phyloP scores from a whole-genome alignment of 2,329 filamentous ascomycete species.

The Trichophyton schoenleinii region DNA sequence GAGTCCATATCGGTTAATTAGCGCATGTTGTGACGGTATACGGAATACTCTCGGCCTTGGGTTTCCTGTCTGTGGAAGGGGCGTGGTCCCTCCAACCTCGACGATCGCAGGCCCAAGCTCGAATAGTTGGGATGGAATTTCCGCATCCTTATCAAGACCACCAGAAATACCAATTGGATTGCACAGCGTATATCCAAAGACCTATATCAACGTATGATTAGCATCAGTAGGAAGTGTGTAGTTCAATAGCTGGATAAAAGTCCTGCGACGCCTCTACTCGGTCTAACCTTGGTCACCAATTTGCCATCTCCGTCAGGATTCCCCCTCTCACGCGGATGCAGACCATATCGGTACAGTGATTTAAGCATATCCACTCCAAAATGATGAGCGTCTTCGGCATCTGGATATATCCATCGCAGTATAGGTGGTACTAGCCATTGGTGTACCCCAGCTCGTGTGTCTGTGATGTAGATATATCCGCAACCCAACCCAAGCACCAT shows the following conservation, averaged over 20 bases:
- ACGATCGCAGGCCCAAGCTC: constrained; percentile 75
- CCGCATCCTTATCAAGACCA: constrained; percentile 86
- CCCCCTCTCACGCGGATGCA: constrained; percentile 76
- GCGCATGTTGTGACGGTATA: constrained; percentile 64
- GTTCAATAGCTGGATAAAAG: not conserved
- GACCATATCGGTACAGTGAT: constrained; percentile 56
- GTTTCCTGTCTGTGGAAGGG: constrained; percentile 78
- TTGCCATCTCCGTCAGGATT: constrained; percentile 42
- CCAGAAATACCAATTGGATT: constrained; percentile 94
- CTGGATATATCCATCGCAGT: constrained; percentile 30
- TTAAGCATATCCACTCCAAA: constrained; percentile 59
- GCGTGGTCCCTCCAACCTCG: constrained; percentile 84
- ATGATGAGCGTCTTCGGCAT: constrained; percentile 79
- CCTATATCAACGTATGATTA: constrained; percentile 22
- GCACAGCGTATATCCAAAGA: constrained; percentile 64
- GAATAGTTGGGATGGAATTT: constrained; percentile 74
- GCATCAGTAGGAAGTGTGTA: not conserved
- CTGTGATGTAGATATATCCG: constrained; percentile 57
- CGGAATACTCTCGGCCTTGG: constrained; percentile 79
- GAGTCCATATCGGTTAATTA: constrained; percentile 93
- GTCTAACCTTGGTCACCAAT: constrained; percentile 39
- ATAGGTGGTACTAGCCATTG: constrained; percentile 48
- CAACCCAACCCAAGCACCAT: constrained; percentile 38
- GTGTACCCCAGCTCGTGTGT: constrained; percentile 60
- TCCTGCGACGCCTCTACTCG: not conserved